phyloP scores from a whole-genome alignment of 2,329 filamentous ascomycete genomes.

The Talaromyces rugulosus region DNA sequence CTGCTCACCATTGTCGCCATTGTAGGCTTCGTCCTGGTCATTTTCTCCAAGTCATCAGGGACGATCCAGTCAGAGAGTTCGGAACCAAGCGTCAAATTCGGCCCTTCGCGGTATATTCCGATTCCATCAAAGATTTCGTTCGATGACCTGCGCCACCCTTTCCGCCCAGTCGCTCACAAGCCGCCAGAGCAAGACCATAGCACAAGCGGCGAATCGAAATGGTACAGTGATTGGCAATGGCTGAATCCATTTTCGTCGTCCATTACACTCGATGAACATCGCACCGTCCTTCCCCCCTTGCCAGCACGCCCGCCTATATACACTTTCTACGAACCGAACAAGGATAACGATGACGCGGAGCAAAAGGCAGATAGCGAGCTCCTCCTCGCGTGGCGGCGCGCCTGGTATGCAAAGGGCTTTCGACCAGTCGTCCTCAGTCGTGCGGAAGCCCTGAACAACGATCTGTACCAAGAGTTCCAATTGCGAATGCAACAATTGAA shows the following conservation, averaged over 20 bases:
- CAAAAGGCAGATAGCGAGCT: constrained; percentile 72
- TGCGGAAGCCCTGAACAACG: constrained; percentile 78
- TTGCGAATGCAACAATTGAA: constrained; percentile 28
- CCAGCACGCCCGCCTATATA: constrained; percentile 70
- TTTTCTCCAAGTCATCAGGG: constrained; percentile 39
- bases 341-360: constrained; percentile 58
- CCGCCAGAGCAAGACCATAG: constrained; percentile 73
- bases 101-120: constrained; percentile 28
- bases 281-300: constrained; percentile 77
- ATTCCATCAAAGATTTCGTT: constrained; percentile 40
- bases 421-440: constrained; percentile 74
- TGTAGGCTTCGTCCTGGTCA: constrained; percentile 39
- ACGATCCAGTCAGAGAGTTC: constrained; percentile 18
- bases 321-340: constrained; percentile 78
- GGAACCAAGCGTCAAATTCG: constrained; percentile 18
- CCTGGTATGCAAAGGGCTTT: constrained; percentile 96
- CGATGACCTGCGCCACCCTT: constrained; percentile 56
- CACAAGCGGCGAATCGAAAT: constrained; percentile 71
- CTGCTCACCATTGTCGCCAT: constrained; percentile 41
- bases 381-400: constrained; percentile 80
- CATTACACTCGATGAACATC: constrained; percentile 73
- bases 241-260: constrained; percentile 81
- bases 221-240: constrained; percentile 90
- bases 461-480: constrained; percentile 69
- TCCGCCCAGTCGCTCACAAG: constrained; percentile 65